A percentile compares a stretch with the other conserved stretches of the same genome.
Conservation (phyloP, 768 basidiomycete genomes). For the Crepidotus variabilis region DNA sequence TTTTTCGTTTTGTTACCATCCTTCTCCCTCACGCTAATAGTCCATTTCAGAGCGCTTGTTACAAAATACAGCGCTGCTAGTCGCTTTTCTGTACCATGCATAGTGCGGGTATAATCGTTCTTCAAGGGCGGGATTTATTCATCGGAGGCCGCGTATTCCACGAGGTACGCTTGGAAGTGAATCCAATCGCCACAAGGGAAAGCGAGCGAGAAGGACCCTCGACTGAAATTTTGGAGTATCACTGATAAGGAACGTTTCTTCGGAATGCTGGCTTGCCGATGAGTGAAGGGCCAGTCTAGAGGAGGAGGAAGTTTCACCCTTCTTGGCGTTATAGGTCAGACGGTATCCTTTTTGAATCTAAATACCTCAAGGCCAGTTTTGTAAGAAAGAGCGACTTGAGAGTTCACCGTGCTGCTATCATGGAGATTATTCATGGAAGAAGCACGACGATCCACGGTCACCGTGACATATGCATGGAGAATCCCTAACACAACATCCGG, state of each 20-base stretch:
- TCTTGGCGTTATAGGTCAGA: background rate
- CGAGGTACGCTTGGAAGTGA: background rate
- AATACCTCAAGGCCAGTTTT: too few relatives aligned
- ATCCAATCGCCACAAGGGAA: background rate
- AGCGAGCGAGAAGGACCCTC: background rate
- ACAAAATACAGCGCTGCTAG: background rate
- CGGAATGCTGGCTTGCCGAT: background rate
- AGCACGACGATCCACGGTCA: too few relatives aligned
- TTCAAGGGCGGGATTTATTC: background rate
- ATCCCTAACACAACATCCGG: background rate
- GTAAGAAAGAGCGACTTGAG: too few relatives aligned
- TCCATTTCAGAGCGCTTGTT: background rate
- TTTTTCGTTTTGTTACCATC: background rate
- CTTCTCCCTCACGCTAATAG: background rate
- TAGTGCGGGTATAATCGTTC: background rate
- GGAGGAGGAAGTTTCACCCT: background rate
- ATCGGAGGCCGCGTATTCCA: background rate
- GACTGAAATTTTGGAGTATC: background rate
- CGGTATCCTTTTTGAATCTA: background rate
- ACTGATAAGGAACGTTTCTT: background rate
- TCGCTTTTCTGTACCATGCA: background rate
- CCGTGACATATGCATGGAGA: too few relatives aligned
- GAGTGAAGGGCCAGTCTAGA: too few relatives aligned
- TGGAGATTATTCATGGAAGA: too few relatives aligned
- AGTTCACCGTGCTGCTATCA: too few relatives aligned